Evolutionary conservation across 2,329 filamentous ascomycete genomes (phyloP).

Genomic region (Cercospora brassicicola): DNA sequence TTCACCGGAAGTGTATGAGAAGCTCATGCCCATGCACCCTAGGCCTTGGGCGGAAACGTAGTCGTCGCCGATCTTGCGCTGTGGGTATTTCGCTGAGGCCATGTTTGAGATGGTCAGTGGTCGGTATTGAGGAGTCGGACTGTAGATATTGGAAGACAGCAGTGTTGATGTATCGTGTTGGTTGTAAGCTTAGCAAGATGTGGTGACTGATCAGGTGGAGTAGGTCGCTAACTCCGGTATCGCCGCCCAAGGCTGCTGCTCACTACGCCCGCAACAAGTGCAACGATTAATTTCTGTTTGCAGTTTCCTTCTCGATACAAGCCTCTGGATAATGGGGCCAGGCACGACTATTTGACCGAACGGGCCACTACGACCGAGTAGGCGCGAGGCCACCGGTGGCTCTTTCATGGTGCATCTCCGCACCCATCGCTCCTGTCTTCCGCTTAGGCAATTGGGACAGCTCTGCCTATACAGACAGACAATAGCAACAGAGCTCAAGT

Average conservation of each 20-base stretch:
- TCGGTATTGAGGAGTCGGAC: accelerated
- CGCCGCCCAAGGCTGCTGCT: neutral
- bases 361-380: too few relatives aligned
- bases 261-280: neutral
- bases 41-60: slow-evolving; percentile 37
- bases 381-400: too few relatives aligned
- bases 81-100: slow-evolving; percentile 37
- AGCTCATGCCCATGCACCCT: slow-evolving; percentile 42
- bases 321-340: too few relatives aligned
- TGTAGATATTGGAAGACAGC: neutral
- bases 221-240: neutral
- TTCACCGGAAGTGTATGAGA: slow-evolving; percentile 37
- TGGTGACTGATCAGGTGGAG: neutral
- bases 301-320: neutral
- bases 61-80: slow-evolving; percentile 45
- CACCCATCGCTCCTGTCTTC: too few relatives aligned
- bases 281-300: neutral
- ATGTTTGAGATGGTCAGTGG: slow-evolving; percentile 12
- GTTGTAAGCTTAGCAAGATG: neutral
- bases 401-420: too few relatives aligned
- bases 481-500: neutral
- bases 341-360: neutral
- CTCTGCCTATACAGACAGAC: neutral
- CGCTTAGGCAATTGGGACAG: too few relatives aligned
- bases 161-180: neutral